Evolutionary conservation across 2,329 filamentous ascomycete species (phyloP).

Genomic region (Sphaerostilbella broomeana): DNA sequence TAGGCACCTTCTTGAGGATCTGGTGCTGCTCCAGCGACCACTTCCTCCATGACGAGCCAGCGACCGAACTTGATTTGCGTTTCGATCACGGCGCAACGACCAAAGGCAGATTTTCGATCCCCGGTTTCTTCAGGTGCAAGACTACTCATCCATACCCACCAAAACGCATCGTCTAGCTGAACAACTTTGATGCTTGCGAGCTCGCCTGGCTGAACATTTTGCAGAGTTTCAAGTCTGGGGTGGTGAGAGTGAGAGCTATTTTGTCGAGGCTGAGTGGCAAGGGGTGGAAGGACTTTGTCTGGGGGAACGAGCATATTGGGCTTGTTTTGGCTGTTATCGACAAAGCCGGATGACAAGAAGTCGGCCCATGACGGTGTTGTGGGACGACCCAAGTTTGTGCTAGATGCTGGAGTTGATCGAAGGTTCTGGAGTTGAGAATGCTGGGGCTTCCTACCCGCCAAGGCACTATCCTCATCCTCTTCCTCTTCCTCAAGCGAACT

Average conservation of each 20-base stretch:
- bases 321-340: slow-evolving; percentile 62
- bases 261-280: slow-evolving; percentile 59
- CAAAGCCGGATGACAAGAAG: slow-evolving; percentile 89
- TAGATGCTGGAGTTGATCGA: slow-evolving; percentile 60
- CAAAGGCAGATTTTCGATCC: slow-evolving; percentile 84
- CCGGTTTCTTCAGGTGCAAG: slow-evolving; percentile 83
- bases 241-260: slow-evolving; percentile 82
- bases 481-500: slow-evolving; percentile 66
- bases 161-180: slow-evolving; percentile 90
- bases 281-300: slow-evolving; percentile 83
- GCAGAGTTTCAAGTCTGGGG: slow-evolving; percentile 61
- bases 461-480: slow-evolving; percentile 51
- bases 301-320: slow-evolving; percentile 75
- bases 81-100: slow-evolving; percentile 86
- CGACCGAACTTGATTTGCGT: slow-evolving; percentile 73
- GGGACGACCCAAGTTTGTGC: slow-evolving; percentile 61
- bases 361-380: slow-evolving; percentile 98
- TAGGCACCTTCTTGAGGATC: slow-evolving; percentile 81
- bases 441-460: slow-evolving; percentile 32
- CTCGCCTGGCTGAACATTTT: slow-evolving; percentile 78
- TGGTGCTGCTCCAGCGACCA: slow-evolving; percentile 85
- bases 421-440: slow-evolving; percentile 39
- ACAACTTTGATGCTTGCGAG: slow-evolving; percentile 83
- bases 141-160: slow-evolving; percentile 99
- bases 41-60: slow-evolving; percentile 95